Evolutionary conservation across 2,329 filamentous ascomycete genomes (phyloP), one percentile per base, ranked within the genome.

Genomic region (Aspergillus sergii): DNA sequence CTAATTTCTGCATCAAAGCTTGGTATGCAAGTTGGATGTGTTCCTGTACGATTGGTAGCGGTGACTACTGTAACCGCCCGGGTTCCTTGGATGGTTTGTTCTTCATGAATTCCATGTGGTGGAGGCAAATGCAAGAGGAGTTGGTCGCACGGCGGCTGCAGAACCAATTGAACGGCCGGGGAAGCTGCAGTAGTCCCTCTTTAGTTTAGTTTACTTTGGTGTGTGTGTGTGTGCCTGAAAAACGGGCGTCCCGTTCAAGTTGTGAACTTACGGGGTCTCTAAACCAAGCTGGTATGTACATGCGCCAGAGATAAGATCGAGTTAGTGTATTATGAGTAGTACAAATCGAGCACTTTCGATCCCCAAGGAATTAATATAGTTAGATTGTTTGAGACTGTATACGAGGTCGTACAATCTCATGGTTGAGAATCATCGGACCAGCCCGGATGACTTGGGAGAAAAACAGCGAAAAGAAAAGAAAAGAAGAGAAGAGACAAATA

Each of bases 1-100:
- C 48, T 51, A 51, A 51, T 51, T n/a, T 21, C 28, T 51, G 26
- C 48, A 51, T 51, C 48, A 32, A 51, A 51, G 48, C 48, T 51
- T 51, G 28, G 48, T 51, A 51, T 51, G 28, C 30, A 19, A 19
- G 16, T 48, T 48, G 45, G n/a, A 28, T 23, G 21, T 48, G 45
- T 48, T 14, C 7, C 12, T 23, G 45, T 26, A 26, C n/a, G 11
- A 11, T 16, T 46, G 43, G 43, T 14, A 48, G 23, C 19, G 23
- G 45, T 16, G 45, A 48, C n/a, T 26, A n/a, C 16, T 46, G 43
- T 50, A 50, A 26, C 23, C 46, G 46, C 46, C 46, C 26, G 46
- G 16, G 16, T n/a, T 30, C 46, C 46, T 50, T 9, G 46, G 46
- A 46, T 14, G 41, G 21, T 36, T 34, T 28, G 45, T 53, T 53